Base-by-base conservation (phyloP, 2,329 filamentous ascomycete genomes). In the Exophiala aquamarina region DNA sequence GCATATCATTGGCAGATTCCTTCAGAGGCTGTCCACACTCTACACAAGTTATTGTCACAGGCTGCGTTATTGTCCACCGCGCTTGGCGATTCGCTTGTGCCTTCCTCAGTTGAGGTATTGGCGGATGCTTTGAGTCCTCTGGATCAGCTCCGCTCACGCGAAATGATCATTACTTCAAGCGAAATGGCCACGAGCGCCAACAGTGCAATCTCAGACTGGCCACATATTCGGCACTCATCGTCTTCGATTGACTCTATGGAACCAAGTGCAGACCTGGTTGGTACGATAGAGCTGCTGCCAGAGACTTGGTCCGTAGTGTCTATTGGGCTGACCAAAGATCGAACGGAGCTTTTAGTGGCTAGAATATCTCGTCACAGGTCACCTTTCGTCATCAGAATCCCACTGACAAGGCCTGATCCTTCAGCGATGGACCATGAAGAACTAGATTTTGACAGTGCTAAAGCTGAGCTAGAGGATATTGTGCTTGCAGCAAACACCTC, bases 261-360 rank as follows among this genome's bases (percentile, higher is more conserved):
- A 26, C 6, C 23, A 26, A 26, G 23, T 11, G 6, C 23, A 26
- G 23, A 26, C 6, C 11, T 26, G 23, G 23, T 26, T 11, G 11
- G 6, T 36, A 95, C 90, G 59, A 77, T 96, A 41, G 87, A 96
- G 61, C 86, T 92, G 40, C 82, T 98, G 4, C 94, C 93, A 0
- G 70, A 75, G 31, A 75, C 78, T 5, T 98, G 93, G 93, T 89
- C 83, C 37, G 86, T 91, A 1, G 73, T 98, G 8, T 97, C 91
- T 0, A 72, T 98, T 35, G 87, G 87, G 0, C 69, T 98, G 13
- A 93, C 87, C 61, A 87, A 95, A 43, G 85, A 84, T 57, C 80
- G 78, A 31, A 86, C 89, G 44, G 93, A 97, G 62, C 78, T 98
- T 3, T 90, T 88, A 57, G 84, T 97, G 53, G 91, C 89, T n/a